Conservation (phyloP, 192 early-diverging fungal species). For the Backusella psychrophila region DNA sequence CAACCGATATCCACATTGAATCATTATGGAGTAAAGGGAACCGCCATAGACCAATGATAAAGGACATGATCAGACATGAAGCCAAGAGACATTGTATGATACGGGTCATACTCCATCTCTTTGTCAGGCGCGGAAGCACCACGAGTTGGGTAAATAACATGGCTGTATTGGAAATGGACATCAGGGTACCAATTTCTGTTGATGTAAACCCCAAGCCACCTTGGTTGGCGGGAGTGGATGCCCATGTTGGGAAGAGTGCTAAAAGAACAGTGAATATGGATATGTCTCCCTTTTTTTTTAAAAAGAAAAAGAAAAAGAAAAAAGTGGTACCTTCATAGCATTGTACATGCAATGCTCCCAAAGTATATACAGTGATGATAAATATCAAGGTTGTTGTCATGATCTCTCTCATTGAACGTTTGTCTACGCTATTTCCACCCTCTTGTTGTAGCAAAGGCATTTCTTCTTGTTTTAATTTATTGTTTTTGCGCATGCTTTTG, state of each 20-base stretch:
- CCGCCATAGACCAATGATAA: conserved; percentile 16
- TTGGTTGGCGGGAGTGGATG: conserved; percentile 16
- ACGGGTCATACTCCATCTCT: conserved; percentile 39
- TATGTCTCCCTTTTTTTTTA: too few species aligned
- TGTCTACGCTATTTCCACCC: background rate
- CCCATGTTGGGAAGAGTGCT: conserved; percentile 29
- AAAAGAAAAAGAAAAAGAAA: background rate
- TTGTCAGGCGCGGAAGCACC: conserved; percentile 40
- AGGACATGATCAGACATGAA: background rate
- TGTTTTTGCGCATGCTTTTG: background rate
- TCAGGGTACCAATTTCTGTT: conserved; percentile 45
- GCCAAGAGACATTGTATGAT: conserved; percentile 37
- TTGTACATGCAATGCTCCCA: conserved; percentile 13
- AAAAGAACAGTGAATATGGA: too few species aligned
- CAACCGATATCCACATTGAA: conserved; percentile 23
- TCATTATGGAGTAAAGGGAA: background rate
- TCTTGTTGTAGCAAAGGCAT: background rate
- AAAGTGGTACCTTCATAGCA: conserved; percentile 23
- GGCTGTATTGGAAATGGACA: conserved; percentile 39
- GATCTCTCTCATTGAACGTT: background rate
- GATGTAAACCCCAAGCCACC: conserved; percentile 55
- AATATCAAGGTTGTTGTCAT: conserved; percentile 19
- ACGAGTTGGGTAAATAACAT: conserved; percentile 52
- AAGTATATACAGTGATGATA: conserved; percentile 5
- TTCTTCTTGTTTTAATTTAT: background rate